Conservation (phyloP, 1,284 basidiomycete species). For the Ustilago trichophora region DNA sequence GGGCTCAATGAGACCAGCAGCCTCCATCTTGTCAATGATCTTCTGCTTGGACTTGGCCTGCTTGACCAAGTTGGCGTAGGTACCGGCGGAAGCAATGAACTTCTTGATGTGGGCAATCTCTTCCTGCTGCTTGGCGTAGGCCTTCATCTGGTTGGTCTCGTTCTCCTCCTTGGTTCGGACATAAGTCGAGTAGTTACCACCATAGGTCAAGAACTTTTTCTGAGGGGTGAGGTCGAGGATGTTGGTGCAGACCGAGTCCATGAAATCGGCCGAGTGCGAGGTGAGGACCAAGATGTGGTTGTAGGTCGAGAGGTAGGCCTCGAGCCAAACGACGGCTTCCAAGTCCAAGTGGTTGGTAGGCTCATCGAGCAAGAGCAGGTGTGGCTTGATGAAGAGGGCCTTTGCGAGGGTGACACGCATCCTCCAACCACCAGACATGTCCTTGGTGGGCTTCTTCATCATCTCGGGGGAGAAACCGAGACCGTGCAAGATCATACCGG, state of each 20-base stretch:
- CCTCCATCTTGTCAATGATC: constrained; percentile 99
- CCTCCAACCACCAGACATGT: constrained; percentile 98
- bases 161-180: constrained; percentile 96
- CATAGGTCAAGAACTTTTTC: constrained; percentile 85
- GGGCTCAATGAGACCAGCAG: constrained; percentile 94
- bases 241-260: constrained; percentile 87
- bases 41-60: constrained; percentile 99
- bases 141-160: constrained; percentile 99
- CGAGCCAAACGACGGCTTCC: constrained; percentile 97
- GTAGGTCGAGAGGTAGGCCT: constrained; percentile 96
- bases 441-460: constrained; percentile 97
- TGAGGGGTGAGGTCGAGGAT: constrained; percentile 93
- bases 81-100: constrained; percentile 96
- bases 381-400: constrained; percentile 95
- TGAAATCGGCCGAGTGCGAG: constrained; percentile 97
- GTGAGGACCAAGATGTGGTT: constrained; percentile 94
- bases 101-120: constrained; percentile 98
- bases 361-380: constrained; percentile 85
- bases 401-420: constrained; percentile 98
- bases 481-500: constrained; percentile 94
- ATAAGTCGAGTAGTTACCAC: constrained; percentile 96
- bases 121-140: constrained; percentile 96
- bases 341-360: constrained; percentile 85
- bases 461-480: constrained; percentile 88
- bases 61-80: constrained; percentile 96